Evolutionary conservation across 768 basidiomycete species (phyloP).

Genomic region (Amyloporia xantha): DNA sequence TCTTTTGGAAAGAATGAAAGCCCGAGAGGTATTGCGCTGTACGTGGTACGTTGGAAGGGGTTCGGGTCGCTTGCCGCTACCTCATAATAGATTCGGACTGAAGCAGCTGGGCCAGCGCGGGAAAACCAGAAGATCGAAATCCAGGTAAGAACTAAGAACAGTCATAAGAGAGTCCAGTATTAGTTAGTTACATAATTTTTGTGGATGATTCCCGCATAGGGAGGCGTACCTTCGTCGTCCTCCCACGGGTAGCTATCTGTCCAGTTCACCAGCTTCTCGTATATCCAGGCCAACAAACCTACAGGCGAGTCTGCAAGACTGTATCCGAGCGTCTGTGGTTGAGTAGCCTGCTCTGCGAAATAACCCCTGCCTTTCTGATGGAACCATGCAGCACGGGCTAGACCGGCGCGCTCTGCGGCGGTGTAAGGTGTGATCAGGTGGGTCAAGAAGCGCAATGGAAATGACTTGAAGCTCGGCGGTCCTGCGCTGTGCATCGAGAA

Average conservation of each 20-base stretch:
- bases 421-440: constrained; percentile 25
- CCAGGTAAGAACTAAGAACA: constrained; percentile 34
- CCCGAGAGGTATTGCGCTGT: constrained; percentile 23
- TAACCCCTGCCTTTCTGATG: constrained; percentile 26
- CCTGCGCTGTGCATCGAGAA: not conserved
- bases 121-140: constrained; percentile 33
- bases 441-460: constrained; percentile 10
- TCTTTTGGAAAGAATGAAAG: constrained; percentile 27
- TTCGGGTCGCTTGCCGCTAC: not conserved
- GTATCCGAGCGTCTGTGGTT: constrained; percentile 40
- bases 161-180: constrained; percentile 3
- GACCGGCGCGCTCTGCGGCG: constrained; percentile 23
- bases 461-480: not conserved
- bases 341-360: constrained; percentile 23
- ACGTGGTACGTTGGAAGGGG: not conserved
- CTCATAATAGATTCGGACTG: constrained; percentile 29
- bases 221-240: constrained; percentile 43
- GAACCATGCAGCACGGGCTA: constrained; percentile 22
- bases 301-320: constrained; percentile 52
- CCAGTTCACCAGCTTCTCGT: constrained; percentile 29
- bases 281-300: constrained; percentile 35
- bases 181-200: not conserved
- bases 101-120: constrained; percentile 25
- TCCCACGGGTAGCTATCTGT: constrained; percentile 48
- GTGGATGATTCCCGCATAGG: constrained; percentile 3